phyloP scores from a whole-genome alignment of 2,329 filamentous ascomycete genomes.

The Phialemoniopsis sp. region DNA sequence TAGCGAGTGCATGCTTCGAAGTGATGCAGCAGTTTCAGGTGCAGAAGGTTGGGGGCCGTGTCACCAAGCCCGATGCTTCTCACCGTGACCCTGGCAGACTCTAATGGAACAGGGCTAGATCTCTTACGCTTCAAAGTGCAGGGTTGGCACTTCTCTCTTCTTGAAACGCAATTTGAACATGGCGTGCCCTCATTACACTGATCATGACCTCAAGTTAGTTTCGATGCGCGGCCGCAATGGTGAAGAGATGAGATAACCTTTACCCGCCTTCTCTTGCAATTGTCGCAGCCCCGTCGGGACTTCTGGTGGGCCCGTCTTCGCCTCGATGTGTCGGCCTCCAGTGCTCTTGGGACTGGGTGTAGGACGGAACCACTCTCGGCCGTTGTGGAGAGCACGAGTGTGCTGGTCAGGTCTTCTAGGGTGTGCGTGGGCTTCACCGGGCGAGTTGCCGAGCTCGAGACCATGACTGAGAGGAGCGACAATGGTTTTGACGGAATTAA shows the following conservation, averaged over 20 bases:
- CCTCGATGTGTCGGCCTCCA: slow-evolving; percentile 7
- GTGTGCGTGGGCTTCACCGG: neutral
- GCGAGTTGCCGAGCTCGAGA: no score
- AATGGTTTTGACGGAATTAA: no score
- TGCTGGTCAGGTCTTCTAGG: slow-evolving; percentile 10
- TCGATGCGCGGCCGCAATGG: no score
- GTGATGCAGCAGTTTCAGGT: slow-evolving; percentile 16
- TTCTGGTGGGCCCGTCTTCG: slow-evolving; percentile 14
- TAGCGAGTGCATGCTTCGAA: slow-evolving; percentile 12
- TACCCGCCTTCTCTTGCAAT: slow-evolving; percentile 15
- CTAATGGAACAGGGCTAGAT: no score
- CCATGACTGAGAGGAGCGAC: no score
- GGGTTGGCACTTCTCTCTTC: slow-evolving; percentile 13
- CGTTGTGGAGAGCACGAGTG: slow-evolving; percentile 10
- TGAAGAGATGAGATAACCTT: slow-evolving; percentile 9
- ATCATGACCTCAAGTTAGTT: neutral
- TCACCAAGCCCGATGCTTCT: neutral
- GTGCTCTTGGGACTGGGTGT: slow-evolving; percentile 11
- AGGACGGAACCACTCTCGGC: slow-evolving; percentile 5
- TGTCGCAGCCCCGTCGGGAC: slow-evolving; percentile 14
- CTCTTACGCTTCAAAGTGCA: neutral
- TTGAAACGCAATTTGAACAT: slow-evolving; percentile 11
- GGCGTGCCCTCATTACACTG: slow-evolving; percentile 14
- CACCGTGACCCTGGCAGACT: no score
- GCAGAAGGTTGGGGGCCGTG: slow-evolving; percentile 8